A percentile compares a stretch with the other conserved stretches of the same genome.
phyloP scores from a whole-genome alignment of 768 basidiomycete species.

The Pisolithus albus region DNA sequence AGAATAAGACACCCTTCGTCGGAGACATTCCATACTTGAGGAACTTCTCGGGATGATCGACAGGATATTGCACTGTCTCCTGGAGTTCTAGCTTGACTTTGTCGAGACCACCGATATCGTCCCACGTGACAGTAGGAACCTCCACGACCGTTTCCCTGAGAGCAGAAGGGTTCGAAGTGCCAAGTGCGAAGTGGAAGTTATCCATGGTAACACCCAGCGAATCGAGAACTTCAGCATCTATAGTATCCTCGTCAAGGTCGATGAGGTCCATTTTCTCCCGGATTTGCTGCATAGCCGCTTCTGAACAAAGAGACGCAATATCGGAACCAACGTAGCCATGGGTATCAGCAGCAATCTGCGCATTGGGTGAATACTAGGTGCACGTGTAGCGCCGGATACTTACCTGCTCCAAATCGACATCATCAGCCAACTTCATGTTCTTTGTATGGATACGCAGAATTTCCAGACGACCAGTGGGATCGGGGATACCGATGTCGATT shows the following conservation, averaged over 20 bases:
- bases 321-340: constrained; percentile 99
- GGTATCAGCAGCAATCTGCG: constrained; percentile 93
- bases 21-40: constrained; percentile 99
- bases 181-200: constrained; percentile 99
- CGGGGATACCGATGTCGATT: constrained; percentile 98
- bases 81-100: constrained; percentile 99
- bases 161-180: constrained; percentile 95
- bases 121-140: constrained; percentile 97
- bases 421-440: constrained; percentile 98
- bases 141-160: constrained; percentile 99
- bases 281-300: constrained; percentile 99
- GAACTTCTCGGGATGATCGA: constrained; percentile 99
- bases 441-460: constrained; percentile 99
- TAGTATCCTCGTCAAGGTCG: constrained; percentile 94
- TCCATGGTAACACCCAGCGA: constrained; percentile 99
- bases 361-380: constrained; percentile 5
- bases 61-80: constrained; percentile 99
- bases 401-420: constrained; percentile 95
- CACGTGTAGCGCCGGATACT: background rate
- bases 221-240: constrained; percentile 98
- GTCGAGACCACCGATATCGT: constrained; percentile 98
- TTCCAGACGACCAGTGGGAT: constrained; percentile 97
- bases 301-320: constrained; percentile 94
- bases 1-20: constrained; percentile 99
- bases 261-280: constrained; percentile 99